Percentiles rank a stretch among this genome's conserved stretches.
Conservation (phyloP, 2,329 filamentous ascomycete species). For the Incumbomyces lentus region DNA sequence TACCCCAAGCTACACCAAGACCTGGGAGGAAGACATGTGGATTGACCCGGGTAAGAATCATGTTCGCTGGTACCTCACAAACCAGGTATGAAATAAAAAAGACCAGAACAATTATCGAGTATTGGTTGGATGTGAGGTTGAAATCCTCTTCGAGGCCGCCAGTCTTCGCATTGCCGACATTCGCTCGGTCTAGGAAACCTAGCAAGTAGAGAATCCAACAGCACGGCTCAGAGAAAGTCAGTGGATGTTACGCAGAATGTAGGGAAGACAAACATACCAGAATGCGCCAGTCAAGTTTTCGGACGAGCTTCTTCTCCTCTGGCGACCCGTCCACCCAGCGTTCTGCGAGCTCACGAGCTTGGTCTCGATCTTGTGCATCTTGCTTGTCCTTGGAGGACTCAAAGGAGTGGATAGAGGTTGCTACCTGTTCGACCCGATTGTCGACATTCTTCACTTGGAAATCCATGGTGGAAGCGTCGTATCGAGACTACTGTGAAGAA, state of each 20-base stretch:
- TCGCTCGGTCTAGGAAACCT: conserved; percentile 35
- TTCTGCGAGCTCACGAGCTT: conserved; percentile 1
- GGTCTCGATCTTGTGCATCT: background rate
- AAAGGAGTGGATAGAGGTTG: too few species aligned
- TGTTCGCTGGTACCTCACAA: conserved; percentile 32
- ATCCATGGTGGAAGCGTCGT: too few species aligned
- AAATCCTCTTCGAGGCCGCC: conserved; percentile 30
- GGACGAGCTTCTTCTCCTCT: conserved; percentile 48
- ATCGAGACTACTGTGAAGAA: too few species aligned
- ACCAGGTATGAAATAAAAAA: conserved; percentile 18
- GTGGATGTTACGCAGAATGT: too few species aligned
- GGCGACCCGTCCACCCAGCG: conserved; percentile 3
- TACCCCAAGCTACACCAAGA: conserved; percentile 32
- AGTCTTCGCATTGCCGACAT: conserved; percentile 32
- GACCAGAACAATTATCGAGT: conserved; percentile 11
- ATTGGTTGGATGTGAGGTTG: conserved; percentile 22
- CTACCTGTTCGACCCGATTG: too few species aligned
- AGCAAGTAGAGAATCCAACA: conserved; percentile 33
- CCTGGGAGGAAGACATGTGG: conserved; percentile 13
- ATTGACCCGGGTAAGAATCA: conserved; percentile 14
- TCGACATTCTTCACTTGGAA: too few species aligned
- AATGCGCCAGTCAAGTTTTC: conserved; percentile 51
- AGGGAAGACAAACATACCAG: too few species aligned
- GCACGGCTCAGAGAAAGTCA: too few species aligned
- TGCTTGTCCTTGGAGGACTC: background rate